Evolutionary conservation across 2,329 filamentous ascomycete genomes (phyloP).

Genomic region (Didymosphaeria variabile): DNA sequence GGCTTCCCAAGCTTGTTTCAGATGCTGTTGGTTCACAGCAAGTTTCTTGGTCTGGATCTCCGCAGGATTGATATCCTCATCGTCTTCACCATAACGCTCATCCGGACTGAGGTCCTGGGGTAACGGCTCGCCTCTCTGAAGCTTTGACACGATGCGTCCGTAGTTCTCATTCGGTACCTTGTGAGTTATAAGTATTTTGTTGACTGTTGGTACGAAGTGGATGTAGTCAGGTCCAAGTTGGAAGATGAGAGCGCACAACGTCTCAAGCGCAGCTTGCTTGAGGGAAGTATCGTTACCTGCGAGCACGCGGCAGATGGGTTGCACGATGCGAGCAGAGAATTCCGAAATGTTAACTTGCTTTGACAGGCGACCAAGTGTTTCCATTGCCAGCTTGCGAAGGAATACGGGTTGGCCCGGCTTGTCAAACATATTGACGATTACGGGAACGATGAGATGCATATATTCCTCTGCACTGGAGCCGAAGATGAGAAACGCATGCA

Average conservation of each 20-base stretch:
- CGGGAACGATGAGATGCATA: constrained; percentile 98
- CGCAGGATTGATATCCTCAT: constrained; percentile 81
- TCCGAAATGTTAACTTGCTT: constrained; percentile 97
- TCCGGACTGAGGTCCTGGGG: constrained; percentile 93
- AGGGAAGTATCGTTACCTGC: constrained; percentile 75
- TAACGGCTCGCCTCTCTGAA: constrained; percentile 93
- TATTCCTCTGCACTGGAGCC: constrained; percentile 96
- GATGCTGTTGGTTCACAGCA: constrained; percentile 95
- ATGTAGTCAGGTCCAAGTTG: constrained; percentile 95
- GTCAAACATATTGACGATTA: constrained; percentile 94
- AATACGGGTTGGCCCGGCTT: constrained; percentile 81
- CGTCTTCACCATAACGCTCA: constrained; percentile 77
- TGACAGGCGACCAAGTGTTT: constrained; percentile 92
- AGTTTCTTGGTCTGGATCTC: constrained; percentile 93
- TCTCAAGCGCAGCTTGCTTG: constrained; percentile 86
- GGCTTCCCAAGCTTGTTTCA: constrained; percentile 97
- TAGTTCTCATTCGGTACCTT: constrained; percentile 92
- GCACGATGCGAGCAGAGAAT: constrained; percentile 94
- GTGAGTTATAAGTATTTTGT: constrained; percentile 80
- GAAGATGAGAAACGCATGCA: constrained; percentile 96
- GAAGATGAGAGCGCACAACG: constrained; percentile 92
- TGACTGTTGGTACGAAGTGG: constrained; percentile 92
- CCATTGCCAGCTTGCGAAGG: constrained; percentile 87
- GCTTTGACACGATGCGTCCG: constrained; percentile 87
- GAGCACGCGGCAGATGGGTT: constrained; percentile 86